Evolutionary conservation across 768 basidiomycete genomes (phyloP).

Genomic region (Kwoniella mangroviensis): DNA sequence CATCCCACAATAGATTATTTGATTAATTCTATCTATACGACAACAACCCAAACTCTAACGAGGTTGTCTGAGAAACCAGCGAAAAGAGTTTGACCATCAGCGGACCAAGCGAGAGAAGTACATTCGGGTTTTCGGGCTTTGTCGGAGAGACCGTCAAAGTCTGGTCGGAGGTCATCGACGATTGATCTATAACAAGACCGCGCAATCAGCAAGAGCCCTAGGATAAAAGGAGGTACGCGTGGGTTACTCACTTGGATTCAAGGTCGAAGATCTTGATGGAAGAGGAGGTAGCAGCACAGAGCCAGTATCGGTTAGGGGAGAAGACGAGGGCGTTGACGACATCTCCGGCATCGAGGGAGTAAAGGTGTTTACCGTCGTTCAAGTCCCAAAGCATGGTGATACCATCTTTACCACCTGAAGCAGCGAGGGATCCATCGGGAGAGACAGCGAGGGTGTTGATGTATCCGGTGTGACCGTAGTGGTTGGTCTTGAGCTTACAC

Average conservation of each 20-base stretch:
- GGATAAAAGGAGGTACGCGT: background rate
- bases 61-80: conserved; percentile 95
- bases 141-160: conserved; percentile 76
- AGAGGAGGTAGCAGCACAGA: conserved; percentile 95
- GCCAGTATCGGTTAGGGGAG: conserved; percentile 99
- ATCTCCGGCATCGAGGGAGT: conserved; percentile 98
- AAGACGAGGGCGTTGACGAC: conserved; percentile 99
- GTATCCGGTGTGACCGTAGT: conserved; percentile 99
- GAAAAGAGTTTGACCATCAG: conserved; percentile 96
- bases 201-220: background rate
- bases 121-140: conserved; percentile 69
- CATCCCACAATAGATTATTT: conserved; percentile 8
- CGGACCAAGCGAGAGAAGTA: conserved; percentile 96
- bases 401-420: conserved; percentile 98
- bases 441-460: conserved; percentile 98
- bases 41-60: conserved; percentile 62
- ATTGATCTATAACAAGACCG: conserved; percentile 70
- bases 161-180: conserved; percentile 97
- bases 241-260: conserved; percentile 86
- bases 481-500: conserved; percentile 99
- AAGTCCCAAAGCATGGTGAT: conserved; percentile 99
- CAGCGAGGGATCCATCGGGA: conserved; percentile 97
- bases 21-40: conserved; percentile 36
- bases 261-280: conserved; percentile 99
- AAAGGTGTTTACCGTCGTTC: conserved; percentile 99